Conservation (phyloP, 441 rosid genomes). For the Bocquillonia castaneifolia region DNA sequence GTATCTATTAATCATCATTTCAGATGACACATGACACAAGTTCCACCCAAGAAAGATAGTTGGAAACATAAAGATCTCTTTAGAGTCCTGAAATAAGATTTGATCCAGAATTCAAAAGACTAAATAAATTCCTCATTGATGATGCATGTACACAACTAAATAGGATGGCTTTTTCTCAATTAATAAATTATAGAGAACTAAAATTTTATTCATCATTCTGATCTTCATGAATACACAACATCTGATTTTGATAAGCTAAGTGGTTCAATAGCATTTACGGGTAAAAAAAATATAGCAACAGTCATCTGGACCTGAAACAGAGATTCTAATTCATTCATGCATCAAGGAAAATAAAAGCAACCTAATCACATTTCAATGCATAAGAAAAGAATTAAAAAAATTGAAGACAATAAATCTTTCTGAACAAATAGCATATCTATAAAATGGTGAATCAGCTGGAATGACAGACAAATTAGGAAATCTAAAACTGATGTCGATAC, state of each 20-base stretch:
- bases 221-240: not conserved
- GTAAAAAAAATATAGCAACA: not conserved
- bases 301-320: not conserved
- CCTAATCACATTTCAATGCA: not conserved
- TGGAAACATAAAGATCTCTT: constrained; percentile 1
- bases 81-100: not conserved
- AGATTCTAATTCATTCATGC: constrained; percentile 8
- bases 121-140: too few species aligned
- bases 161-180: not conserved
- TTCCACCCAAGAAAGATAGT: not conserved
- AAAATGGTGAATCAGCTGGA: not conserved
- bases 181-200: too few species aligned
- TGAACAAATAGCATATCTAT: not conserved
- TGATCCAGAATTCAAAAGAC: not conserved
- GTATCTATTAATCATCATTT: not conserved
- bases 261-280: not conserved
- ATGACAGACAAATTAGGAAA: not conserved
- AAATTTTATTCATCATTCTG: not conserved
- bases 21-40: not conserved
- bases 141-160: not conserved
- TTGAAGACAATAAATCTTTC: not conserved
- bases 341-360: not conserved
- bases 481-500: not conserved
- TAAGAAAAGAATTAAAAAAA: not conserved
- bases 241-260: not conserved